phyloP scores from a whole-genome alignment of 2,329 filamentous ascomycete genomes.

The Aspergillus novofumigatus region DNA sequence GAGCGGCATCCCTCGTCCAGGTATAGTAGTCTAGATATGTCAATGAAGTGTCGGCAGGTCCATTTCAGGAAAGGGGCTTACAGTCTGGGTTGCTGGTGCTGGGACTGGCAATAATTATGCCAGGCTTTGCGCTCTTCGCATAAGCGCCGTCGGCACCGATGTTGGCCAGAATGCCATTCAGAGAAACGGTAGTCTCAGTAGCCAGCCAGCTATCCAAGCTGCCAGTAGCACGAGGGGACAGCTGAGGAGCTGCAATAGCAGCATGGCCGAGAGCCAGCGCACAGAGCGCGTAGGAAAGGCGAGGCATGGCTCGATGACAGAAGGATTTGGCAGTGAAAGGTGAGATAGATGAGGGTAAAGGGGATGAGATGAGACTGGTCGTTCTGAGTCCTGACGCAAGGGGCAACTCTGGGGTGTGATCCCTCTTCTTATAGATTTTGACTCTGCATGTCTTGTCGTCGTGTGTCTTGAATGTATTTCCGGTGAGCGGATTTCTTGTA shows the following conservation, averaged over 20 bases:
- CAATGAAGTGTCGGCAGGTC: constrained; percentile 5
- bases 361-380: not conserved
- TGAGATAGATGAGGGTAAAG: not conserved
- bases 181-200: constrained; percentile 45
- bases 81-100: constrained; percentile 53
- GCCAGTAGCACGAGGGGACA: constrained; percentile 15
- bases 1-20: constrained; percentile 71
- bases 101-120: constrained; percentile 54
- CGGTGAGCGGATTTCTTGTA: not conserved
- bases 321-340: not conserved
- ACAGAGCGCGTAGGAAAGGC: not conserved
- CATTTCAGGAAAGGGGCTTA: constrained; percentile 25
- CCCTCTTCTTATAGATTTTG: not conserved
- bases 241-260: constrained; percentile 15
- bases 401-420: not conserved
- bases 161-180: constrained; percentile 52
- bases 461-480: not conserved
- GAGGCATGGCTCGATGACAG: not conserved
- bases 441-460: not conserved
- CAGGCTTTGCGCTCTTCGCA: constrained; percentile 46
- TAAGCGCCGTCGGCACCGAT: constrained; percentile 50
- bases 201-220: constrained; percentile 24
- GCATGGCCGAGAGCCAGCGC: constrained; percentile 13
- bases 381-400: not conserved
- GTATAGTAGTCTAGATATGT: constrained; percentile 64